phyloP scores from a whole-genome alignment of 352 stramenopile species.

The Phytophthora ohioensis region DNA sequence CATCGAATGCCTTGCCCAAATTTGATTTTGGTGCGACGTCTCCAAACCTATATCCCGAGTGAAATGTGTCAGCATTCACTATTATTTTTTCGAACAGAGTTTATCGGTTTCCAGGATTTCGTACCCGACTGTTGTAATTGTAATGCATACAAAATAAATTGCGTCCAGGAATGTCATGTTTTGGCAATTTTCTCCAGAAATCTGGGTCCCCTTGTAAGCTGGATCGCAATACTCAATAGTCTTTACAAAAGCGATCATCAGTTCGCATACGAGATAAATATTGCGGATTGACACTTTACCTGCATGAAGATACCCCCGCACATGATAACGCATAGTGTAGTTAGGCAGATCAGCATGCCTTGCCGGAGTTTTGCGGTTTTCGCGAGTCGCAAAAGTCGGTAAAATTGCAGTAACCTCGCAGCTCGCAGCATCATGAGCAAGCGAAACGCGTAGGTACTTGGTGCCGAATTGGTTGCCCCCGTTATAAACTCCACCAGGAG shows the following conservation, averaged over 20 bases:
- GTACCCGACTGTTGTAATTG: constrained; percentile 84
- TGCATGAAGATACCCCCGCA: constrained; percentile 67
- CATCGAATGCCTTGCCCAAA: constrained; percentile 71
- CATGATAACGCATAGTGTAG: constrained; percentile 68
- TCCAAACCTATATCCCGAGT: constrained; percentile 54
- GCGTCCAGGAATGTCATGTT: constrained; percentile 78
- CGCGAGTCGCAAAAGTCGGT: constrained; percentile 63
- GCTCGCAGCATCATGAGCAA: constrained; percentile 76
- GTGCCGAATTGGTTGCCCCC: constrained; percentile 17
- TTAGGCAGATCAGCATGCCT: constrained; percentile 59
- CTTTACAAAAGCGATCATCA: constrained; percentile 21
- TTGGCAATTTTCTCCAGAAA: constrained; percentile 57
- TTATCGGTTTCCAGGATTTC: background rate
- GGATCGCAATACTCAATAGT: constrained; percentile 74
- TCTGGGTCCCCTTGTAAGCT: constrained; percentile 19
- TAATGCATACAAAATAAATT: constrained; percentile 89
- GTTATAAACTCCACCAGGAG: constrained; percentile 49
- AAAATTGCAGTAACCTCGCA: constrained; percentile 67
- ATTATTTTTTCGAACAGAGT: no score
- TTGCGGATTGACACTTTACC: constrained; percentile 27
- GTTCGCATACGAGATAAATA: no score
- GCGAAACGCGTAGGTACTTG: constrained; percentile 60
- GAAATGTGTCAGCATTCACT: no score
- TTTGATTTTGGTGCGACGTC: constrained; percentile 74
- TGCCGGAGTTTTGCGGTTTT: constrained; percentile 70